Percentiles rank a stretch among this genome's conserved stretches.
Evolutionary conservation across 306 rosid species (phyloP).

Genomic region (Quercus cerris): DNA sequence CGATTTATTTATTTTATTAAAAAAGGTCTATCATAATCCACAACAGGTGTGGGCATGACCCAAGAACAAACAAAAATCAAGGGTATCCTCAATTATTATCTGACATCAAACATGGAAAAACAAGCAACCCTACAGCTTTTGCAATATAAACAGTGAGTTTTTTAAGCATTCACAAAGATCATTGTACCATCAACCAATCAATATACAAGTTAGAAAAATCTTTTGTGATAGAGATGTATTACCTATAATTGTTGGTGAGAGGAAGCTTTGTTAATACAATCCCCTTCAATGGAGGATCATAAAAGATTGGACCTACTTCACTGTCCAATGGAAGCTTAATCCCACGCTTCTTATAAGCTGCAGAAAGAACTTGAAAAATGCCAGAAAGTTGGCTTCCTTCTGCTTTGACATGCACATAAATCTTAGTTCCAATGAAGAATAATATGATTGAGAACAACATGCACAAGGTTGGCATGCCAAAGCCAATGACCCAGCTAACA

Average conservation of each 20-base stretch:
- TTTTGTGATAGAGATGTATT: neutral
- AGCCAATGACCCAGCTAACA: constrained; percentile 80
- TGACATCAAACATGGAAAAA: neutral
- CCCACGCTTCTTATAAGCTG: constrained; percentile 59
- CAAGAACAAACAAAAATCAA: neutral
- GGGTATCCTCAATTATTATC: neutral
- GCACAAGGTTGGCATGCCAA: constrained; percentile 54
- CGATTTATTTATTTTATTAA: neutral
- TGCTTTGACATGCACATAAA: constrained; percentile 45
- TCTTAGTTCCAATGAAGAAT: constrained; percentile 44
- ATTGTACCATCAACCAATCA: neutral
- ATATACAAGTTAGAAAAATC: neutral
- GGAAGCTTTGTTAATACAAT: constrained; percentile 42
- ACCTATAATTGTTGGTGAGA: constrained; percentile 60
- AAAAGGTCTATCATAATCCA: neutral
- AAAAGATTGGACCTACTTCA: constrained; percentile 14
- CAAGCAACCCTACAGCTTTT: neutral
- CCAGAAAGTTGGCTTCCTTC: constrained; percentile 64
- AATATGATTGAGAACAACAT: constrained; percentile 50
- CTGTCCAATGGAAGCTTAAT: constrained; percentile 30
- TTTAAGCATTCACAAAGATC: neutral
- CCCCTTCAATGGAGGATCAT: constrained; percentile 52
- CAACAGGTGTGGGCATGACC: neutral
- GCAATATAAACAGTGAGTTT: too few relatives aligned
- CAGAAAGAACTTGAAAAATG: constrained; percentile 48